These are phyloP conservation scores for Haplographium delicatum DNA, from an alignment of 495 filamentous ascomycete species.

Conservation along the genomic window DNA sequence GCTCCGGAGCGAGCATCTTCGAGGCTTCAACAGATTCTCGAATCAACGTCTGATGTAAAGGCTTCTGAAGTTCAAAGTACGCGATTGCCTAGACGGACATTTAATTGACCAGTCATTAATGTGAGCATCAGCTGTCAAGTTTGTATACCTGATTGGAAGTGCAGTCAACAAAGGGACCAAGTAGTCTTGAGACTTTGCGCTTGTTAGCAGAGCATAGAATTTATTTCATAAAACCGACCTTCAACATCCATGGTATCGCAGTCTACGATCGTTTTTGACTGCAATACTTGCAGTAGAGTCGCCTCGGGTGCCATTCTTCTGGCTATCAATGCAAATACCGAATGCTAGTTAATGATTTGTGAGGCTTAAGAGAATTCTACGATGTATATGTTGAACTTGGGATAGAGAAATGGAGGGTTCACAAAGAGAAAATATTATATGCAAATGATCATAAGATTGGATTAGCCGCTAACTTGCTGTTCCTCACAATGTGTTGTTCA, in stretches of 20 bases:
- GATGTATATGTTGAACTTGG: no score
- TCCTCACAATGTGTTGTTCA: no score
- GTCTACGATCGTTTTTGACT: slow-evolving; percentile 48
- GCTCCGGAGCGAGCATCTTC: slow-evolving; percentile 31
- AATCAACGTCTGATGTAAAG: slow-evolving; percentile 40
- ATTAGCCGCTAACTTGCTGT: no score
- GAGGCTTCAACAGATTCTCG: slow-evolving; percentile 39
- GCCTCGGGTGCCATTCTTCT: slow-evolving; percentile 33
- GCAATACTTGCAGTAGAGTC: slow-evolving; percentile 27
- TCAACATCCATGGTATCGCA: slow-evolving; percentile 57
- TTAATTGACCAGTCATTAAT: no score
- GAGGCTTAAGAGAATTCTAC: no score
- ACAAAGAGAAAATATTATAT: no score
- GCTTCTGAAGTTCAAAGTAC: slow-evolving; percentile 51
- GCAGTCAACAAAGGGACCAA: slow-evolving; percentile 59
- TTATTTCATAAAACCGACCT: slow-evolving; percentile 30
- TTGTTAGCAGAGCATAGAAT: slow-evolving; percentile 7
- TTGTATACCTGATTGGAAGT: slow-evolving; percentile 58
- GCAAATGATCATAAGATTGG: no score
- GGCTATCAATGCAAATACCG: no score
- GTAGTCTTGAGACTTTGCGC: slow-evolving; percentile 42
- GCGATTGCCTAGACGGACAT: slow-evolving; percentile 51
- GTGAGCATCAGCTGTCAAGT: background rate
- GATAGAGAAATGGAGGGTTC: no score
- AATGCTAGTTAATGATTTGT: no score